A percentile compares a stretch with the other conserved stretches of the same genome.
These are phyloP conservation scores for Trichoderma atrobrunneum DNA, from an alignment of 2,329 filamentous ascomycete species.

Conservation along the genomic window DNA sequence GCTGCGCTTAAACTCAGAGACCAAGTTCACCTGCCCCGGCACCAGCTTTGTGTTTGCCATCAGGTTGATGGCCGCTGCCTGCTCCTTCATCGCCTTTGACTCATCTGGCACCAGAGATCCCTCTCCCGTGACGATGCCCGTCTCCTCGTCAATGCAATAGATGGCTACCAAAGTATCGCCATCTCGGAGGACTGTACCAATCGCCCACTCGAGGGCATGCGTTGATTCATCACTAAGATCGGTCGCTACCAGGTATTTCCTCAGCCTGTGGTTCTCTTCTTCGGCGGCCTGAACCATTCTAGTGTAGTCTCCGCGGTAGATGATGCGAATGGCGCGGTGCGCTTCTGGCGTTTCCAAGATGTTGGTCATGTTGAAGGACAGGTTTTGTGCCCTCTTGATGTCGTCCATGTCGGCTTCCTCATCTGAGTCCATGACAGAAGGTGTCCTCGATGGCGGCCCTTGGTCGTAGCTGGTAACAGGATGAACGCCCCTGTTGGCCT, in stretches of 20 bases:
- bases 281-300: conserved; percentile 75
- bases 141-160: conserved; percentile 90
- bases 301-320: conserved; percentile 82
- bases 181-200: conserved; percentile 89
- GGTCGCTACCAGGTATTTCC: conserved; percentile 93
- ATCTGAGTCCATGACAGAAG: conserved; percentile 72
- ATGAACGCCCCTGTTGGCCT: conserved; percentile 58
- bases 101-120: conserved; percentile 66
- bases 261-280: conserved; percentile 71
- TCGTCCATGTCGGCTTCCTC: conserved; percentile 81
- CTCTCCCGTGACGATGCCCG: conserved; percentile 50
- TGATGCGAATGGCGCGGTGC: conserved; percentile 81
- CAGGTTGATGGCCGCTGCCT: conserved; percentile 67
- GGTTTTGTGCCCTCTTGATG: conserved; percentile 81
- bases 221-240: conserved; percentile 92
- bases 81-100: conserved; percentile 70
- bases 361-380: conserved; percentile 76
- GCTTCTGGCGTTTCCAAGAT: conserved; percentile 72
- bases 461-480: conserved; percentile 83
- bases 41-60: conserved; percentile 47
- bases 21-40: conserved; percentile 32
- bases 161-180: conserved; percentile 92
- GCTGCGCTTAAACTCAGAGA: conserved; percentile 34
- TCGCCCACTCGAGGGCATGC: conserved; percentile 95
- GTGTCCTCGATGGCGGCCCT: conserved; percentile 53